Percentiles rank a stretch among this genome's conserved stretches.
Conservation (phyloP, 495 filamentous ascomycete species). For the Neurospora intermedia region DNA sequence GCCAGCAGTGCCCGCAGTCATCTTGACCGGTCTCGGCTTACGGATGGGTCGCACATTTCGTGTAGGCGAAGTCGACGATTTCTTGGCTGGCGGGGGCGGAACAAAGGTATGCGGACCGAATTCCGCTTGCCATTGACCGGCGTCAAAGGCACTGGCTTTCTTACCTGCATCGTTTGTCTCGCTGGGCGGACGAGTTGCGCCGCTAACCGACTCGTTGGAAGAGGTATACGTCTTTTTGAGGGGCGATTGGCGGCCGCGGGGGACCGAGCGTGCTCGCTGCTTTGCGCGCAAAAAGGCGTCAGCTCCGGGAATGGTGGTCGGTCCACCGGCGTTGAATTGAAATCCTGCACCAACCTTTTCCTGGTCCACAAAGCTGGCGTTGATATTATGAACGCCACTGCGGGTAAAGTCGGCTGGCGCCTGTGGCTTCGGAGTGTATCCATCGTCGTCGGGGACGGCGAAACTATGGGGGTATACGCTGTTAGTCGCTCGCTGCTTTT, state of each 20-base stretch:
- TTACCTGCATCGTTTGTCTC: constrained; percentile 5
- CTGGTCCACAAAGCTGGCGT: constrained; percentile 46
- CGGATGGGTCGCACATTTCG: constrained; percentile 19
- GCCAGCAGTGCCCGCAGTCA: constrained; percentile 34
- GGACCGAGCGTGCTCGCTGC: constrained; percentile 23
- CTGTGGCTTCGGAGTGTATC: constrained; percentile 11
- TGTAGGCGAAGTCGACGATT: constrained; percentile 27
- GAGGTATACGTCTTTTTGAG: constrained; percentile 9
- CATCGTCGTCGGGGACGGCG: constrained; percentile 29
- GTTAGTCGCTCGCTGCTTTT: constrained; percentile 22
- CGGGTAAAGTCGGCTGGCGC: constrained; percentile 32
- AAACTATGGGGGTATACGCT: constrained; percentile 33
- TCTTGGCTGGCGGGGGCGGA: constrained; percentile 23
- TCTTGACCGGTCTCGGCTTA: constrained; percentile 33
- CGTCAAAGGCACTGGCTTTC: constrained; percentile 41
- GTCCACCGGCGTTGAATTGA: constrained; percentile 35
- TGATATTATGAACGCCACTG: constrained; percentile 64
- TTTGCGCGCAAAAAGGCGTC: constrained; percentile 23
- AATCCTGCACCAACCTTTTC: constrained; percentile 21
- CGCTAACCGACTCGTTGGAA: constrained; percentile 8
- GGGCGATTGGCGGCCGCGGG: constrained; percentile 26
- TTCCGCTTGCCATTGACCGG: constrained; percentile 54
- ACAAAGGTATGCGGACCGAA: constrained; percentile 52
- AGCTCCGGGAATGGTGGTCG: constrained; percentile 7
- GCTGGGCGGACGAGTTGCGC: neutral